A percentile compares a stretch with the other conserved stretches of the same genome.
These are phyloP conservation scores for Thamnidium elegans DNA, from an alignment of 192 early-diverging fungal genomes.

Conservation along the genomic window DNA sequence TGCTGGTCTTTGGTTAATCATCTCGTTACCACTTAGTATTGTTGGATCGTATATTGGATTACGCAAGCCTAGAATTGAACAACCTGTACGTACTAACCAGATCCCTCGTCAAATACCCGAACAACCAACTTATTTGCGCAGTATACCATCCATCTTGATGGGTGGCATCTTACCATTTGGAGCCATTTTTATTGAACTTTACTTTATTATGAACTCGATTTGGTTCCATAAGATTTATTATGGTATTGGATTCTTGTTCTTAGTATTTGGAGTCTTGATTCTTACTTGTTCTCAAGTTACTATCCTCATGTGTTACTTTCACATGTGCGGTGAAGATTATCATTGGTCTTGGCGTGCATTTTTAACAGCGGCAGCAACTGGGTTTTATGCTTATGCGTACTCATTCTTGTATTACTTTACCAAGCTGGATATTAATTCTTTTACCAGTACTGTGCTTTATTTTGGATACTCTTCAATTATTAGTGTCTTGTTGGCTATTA, in stretches of 20 bases:
- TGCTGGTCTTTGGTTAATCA: conserved; percentile 74
- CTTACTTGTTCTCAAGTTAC: conserved; percentile 84
- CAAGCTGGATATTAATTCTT: conserved; percentile 73
- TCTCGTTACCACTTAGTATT: conserved; percentile 82
- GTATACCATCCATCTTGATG: conserved; percentile 69
- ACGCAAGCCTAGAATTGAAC: conserved; percentile 63
- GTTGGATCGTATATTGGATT: conserved; percentile 74
- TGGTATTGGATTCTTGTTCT: conserved; percentile 88
- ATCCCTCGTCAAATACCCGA: conserved; percentile 94
- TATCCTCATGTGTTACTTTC: conserved; percentile 86
- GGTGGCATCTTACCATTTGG: conserved; percentile 90
- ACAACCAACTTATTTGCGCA: conserved; percentile 75
- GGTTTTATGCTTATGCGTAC: conserved; percentile 87
- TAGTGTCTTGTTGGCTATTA: conserved; percentile 71
- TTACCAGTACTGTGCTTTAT: conserved; percentile 78
- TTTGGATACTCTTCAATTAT: conserved; percentile 86
- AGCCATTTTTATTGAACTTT: conserved; percentile 94
- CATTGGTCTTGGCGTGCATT: conserved; percentile 90
- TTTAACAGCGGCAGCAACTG: conserved; percentile 79
- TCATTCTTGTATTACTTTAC: conserved; percentile 84
- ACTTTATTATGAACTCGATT: conserved; percentile 93
- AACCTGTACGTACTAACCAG: conserved; percentile 86
- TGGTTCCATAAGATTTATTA: conserved; percentile 94
- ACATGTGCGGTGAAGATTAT: conserved; percentile 82
- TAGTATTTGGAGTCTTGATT: conserved; percentile 83